A percentile compares a stretch with the other conserved stretches of the same genome.
phyloP scores from a whole-genome alignment of 306 rosid genomes.

The Amphicarpaea edgeworthii region DNA sequence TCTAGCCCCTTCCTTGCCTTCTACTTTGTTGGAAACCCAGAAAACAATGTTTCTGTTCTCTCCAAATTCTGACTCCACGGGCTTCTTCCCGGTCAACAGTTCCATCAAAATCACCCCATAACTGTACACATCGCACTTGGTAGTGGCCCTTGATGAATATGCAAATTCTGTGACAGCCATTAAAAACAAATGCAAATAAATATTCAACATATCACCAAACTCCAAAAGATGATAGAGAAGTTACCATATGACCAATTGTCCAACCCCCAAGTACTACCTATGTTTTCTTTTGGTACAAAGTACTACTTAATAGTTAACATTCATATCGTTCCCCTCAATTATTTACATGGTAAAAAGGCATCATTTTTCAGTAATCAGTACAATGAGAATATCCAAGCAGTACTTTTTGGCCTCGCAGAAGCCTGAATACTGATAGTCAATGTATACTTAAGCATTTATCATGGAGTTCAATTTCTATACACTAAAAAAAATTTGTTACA shows the following conservation, averaged over 20 bases:
- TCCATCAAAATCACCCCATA: conserved; percentile 96
- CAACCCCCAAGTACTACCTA: conserved; percentile 1
- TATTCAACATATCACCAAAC: neutral
- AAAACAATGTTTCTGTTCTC: conserved; percentile 84
- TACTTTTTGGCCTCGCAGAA: neutral
- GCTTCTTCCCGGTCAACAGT: conserved; percentile 89
- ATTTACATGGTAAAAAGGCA: neutral
- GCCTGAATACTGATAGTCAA: neutral
- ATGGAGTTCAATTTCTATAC: neutral
- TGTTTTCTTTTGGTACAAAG: neutral
- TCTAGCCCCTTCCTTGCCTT: conserved; percentile 82
- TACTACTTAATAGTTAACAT: neutral
- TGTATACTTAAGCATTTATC: conserved; percentile 26
- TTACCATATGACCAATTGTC: conserved; percentile 27
- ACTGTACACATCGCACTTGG: conserved; percentile 96
- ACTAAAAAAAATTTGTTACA: neutral
- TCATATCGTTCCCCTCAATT: neutral
- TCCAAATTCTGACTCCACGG: conserved; percentile 86
- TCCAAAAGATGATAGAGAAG: conserved; percentile 20
- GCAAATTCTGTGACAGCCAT: conserved; percentile 83
- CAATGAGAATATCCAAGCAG: conserved; percentile 25
- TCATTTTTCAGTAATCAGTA: conserved; percentile 10
- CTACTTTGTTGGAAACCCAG: conserved; percentile 93
- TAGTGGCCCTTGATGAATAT: conserved; percentile 88
- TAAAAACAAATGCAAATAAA: conserved; percentile 31